These are phyloP conservation scores for Solanum virginianum DNA, from an alignment of 257 asterid genomes.

Conservation along the genomic window DNA sequence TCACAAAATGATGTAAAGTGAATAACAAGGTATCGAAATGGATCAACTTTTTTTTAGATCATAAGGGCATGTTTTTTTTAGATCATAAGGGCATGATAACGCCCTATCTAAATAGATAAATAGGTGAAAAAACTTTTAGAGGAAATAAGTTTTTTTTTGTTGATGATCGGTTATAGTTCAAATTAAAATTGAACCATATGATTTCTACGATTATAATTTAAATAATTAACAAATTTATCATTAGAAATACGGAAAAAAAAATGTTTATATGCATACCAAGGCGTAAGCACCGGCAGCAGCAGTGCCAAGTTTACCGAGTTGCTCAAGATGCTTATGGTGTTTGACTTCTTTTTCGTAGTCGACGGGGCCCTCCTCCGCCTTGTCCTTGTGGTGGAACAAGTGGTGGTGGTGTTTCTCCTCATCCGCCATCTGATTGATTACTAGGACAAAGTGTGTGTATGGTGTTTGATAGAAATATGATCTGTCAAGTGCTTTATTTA, in stretches of 20 bases:
- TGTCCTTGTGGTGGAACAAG: conserved; percentile 17
- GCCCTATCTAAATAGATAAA: background rate
- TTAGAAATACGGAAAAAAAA: no score
- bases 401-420: conserved; percentile 33
- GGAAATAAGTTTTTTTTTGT: background rate
- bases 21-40: background rate
- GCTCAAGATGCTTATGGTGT: conserved; percentile 12
- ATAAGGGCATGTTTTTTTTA: background rate
- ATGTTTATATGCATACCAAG: background rate
- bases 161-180: background rate
- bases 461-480: background rate
- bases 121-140: background rate
- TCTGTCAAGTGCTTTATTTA: background rate
- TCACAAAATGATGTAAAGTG: background rate
- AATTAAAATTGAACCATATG: no score
- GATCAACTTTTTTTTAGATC: no score
- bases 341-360: conserved; percentile 15
- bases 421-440: conserved; percentile 8
- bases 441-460: background rate
- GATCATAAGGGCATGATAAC: background rate
- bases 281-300: conserved; percentile 19
- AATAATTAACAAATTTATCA: background rate
- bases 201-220: background rate
- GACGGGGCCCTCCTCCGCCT: background rate
- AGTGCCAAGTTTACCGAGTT: conserved; percentile 6